Percentiles rank a stretch among this genome's conserved stretches.
Conservation (phyloP, 495 filamentous ascomycete genomes). For the Aspergillus indologenus region DNA sequence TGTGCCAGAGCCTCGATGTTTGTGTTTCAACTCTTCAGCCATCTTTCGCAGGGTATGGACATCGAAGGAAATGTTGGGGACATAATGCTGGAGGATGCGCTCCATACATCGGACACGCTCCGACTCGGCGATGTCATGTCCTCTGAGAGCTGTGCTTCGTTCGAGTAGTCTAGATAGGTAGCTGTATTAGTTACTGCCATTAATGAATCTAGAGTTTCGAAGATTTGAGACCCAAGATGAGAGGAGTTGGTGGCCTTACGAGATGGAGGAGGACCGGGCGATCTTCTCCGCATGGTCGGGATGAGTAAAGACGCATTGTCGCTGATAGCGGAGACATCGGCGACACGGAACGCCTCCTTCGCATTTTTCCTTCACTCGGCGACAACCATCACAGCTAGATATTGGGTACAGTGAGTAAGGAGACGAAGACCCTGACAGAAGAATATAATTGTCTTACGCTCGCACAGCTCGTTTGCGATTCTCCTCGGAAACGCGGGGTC, state of each 20-base stretch:
- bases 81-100: slow-evolving; percentile 40
- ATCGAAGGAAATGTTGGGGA: slow-evolving; percentile 44
- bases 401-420: neutral
- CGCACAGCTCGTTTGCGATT: slow-evolving; percentile 49
- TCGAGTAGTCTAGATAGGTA: slow-evolving; percentile 32
- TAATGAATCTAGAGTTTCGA: neutral
- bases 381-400: slow-evolving; percentile 46
- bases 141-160: slow-evolving; percentile 34
- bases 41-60: slow-evolving; percentile 41
- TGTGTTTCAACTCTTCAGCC: slow-evolving; percentile 37
- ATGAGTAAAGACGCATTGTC: slow-evolving; percentile 48
- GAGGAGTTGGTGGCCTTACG: slow-evolving; percentile 27
- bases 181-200: neutral
- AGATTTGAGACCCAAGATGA: neutral
- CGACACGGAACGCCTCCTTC: slow-evolving; percentile 52
- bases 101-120: slow-evolving; percentile 47
- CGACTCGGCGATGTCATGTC: slow-evolving; percentile 43
- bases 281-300: slow-evolving; percentile 39
- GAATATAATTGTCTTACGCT: slow-evolving; percentile 31
- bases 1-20: slow-evolving; percentile 35
- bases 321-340: slow-evolving; percentile 45
- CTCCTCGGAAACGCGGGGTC: slow-evolving; percentile 48
- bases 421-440: neutral
- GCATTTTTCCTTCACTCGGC: slow-evolving; percentile 51
- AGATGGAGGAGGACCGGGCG: slow-evolving; percentile 34